Evolutionary conservation across 2,329 filamentous ascomycete genomes (phyloP), one percentile per base, ranked within the genome.

Genomic region (Huntiella savannae): DNA sequence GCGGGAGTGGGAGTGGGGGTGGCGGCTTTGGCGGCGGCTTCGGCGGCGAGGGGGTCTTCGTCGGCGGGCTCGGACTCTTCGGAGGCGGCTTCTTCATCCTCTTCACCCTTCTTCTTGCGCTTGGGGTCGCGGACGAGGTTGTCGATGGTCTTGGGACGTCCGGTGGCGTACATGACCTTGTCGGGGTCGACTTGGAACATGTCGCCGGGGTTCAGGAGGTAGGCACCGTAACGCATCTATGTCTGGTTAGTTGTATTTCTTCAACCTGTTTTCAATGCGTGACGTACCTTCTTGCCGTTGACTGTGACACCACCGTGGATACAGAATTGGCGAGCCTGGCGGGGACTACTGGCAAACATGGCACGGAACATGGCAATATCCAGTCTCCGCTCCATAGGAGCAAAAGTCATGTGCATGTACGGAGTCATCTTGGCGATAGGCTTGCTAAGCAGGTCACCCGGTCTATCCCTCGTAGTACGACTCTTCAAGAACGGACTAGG

Each of bases 181-280:
- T 94, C 84, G 33, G 82, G 71, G 15, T 95, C 82, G 55, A 98
- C 88, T 60, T 93, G 85, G 70, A 98, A 98, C 77, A 98, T 84
- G 60, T 98, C 91, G 54, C 91, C 91, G 2, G 91, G 92, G 62
- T 98, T 98, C 35, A 98, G 73, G 53, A 86, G 77, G 62, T 98
- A 98, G 47, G 85, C 82, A 6, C 91, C 87, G 58, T 91, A 83
- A 52, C 73, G 70, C 82, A 96, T 94, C 88, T 94, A 36, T 5
- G 5, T 16, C 39, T 3, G 15, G 33, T 15, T 12, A 41, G 33
- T 3, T 35, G 5, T 4, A 47, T 16, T 17, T n/a, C 32, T 11
- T 32, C 16, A 11, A 33, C 17, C 11, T 11, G 22, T 33, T 15
- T 33, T 34, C 4, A 43, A n/a, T 4, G 8, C 16, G 40, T 33